phyloP scores from a whole-genome alignment of 140 eudicot genomes.

The Bidens hawaiensis region DNA sequence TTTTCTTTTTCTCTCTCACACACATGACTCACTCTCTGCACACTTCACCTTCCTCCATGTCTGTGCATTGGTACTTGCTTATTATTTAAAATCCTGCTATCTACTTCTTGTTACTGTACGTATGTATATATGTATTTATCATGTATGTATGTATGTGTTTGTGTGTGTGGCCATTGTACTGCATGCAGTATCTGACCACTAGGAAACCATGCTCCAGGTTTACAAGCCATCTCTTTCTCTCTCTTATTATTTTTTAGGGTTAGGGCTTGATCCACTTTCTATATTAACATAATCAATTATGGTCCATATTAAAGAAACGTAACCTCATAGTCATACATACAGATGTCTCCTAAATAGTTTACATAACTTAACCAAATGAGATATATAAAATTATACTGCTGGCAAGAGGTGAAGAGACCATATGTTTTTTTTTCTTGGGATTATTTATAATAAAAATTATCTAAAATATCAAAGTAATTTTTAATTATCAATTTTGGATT shows the following conservation, averaged over 20 bases:
- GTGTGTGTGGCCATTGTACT: constrained; percentile 26
- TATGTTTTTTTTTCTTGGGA: no score
- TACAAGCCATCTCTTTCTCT: constrained; percentile 33
- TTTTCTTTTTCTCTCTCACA: constrained; percentile 8
- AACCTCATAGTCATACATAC: no score
- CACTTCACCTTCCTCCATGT: constrained; percentile 41
- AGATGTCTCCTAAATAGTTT: no score
- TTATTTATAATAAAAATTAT: no score
- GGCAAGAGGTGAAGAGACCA: no score
- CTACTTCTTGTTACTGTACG: constrained; percentile 17
- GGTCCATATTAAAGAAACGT: no score
- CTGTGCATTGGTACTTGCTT: constrained; percentile 48
- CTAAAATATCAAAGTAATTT: no score
- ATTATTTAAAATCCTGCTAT: constrained; percentile 32
- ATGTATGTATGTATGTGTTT: constrained; percentile 7
- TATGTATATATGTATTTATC: no score
- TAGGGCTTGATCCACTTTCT: neutral
- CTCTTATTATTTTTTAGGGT: neutral
- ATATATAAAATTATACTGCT: no score
- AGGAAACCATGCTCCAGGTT: constrained; percentile 28
- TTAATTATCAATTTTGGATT: no score
- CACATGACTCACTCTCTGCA: constrained; percentile 14
- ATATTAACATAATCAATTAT: neutral
- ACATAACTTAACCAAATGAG: no score
- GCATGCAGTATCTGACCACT: constrained; percentile 27